Percentiles rank a stretch among this genome's conserved stretches.
These are phyloP conservation scores for Asterella californica DNA, from an alignment of 225 moss, liverwort and hornwort genomes.

Conservation along the genomic window DNA sequence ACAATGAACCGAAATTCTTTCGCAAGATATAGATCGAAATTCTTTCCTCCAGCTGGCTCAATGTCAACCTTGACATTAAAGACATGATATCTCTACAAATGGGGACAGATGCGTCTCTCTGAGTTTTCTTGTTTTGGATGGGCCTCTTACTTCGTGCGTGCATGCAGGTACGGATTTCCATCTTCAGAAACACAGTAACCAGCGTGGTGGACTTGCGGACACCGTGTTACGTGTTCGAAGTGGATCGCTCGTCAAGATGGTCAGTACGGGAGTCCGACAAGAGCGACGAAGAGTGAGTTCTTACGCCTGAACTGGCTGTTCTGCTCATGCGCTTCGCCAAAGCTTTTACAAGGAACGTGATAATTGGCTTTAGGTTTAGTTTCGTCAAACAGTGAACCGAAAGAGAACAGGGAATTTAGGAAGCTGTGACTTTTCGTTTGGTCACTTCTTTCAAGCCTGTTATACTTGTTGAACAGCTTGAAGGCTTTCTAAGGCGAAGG, in stretches of 20 bases:
- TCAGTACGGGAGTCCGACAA: slow-evolving; percentile 87
- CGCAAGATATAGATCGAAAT: background rate
- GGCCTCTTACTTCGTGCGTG: background rate
- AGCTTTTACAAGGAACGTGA: background rate
- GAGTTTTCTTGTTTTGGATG: background rate
- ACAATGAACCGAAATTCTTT: background rate
- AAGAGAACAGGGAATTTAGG: background rate
- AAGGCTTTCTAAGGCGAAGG: background rate
- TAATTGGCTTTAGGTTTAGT: background rate
- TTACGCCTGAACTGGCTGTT: background rate
- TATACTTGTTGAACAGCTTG: background rate
- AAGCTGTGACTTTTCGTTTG: background rate
- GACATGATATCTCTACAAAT: background rate
- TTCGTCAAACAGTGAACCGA: background rate
- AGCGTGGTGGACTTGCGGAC: slow-evolving; percentile 88
- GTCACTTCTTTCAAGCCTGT: background rate
- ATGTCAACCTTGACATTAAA: background rate
- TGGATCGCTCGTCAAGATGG: slow-evolving; percentile 96
- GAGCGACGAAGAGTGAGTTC: slow-evolving; percentile 76
- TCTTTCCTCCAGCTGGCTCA: background rate
- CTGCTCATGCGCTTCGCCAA: background rate
- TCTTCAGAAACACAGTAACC: slow-evolving; percentile 96
- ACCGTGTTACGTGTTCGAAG: slow-evolving; percentile 91
- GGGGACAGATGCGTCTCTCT: background rate
- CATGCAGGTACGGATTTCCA: slow-evolving; percentile 82